phyloP scores from a whole-genome alignment of 2,329 filamentous ascomycete genomes.

The Lojkania enalia region DNA sequence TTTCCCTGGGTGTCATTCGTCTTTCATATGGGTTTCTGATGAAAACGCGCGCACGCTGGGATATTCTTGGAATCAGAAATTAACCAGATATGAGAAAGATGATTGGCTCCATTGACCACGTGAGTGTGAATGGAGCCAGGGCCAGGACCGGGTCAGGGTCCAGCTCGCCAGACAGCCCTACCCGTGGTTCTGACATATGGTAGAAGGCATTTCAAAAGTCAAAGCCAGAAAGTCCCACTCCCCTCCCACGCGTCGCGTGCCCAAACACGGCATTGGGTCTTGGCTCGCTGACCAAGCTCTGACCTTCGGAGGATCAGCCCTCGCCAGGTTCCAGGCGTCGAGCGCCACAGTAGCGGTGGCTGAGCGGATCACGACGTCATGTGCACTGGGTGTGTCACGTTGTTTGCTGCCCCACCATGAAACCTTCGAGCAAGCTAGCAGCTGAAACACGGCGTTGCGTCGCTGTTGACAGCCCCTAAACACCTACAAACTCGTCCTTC shows the following conservation, averaged over 20 bases:
- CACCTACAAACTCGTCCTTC: background rate
- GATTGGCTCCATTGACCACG: slow-evolving; percentile 10
- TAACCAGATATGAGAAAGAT: background rate
- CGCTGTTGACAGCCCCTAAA: background rate
- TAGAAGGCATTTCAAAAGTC: background rate
- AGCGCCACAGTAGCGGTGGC: background rate
- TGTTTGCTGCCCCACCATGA: slow-evolving; percentile 1
- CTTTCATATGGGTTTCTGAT: slow-evolving; percentile 5
- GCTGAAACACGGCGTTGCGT: background rate
- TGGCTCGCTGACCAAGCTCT: background rate
- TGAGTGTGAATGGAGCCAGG: slow-evolving; percentile 11
- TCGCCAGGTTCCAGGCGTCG: no score
- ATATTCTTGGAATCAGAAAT: slow-evolving; percentile 4
- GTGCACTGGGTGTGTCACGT: background rate
- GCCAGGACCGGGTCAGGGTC: slow-evolving; percentile 4
- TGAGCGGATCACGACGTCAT: slow-evolving; percentile 1
- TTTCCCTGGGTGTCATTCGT: slow-evolving; percentile 5
- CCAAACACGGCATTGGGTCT: background rate
- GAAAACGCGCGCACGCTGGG: background rate
- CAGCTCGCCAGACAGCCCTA: slow-evolving; percentile 1
- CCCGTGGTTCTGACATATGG: no score
- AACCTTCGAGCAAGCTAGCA: background rate
- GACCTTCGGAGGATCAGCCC: background rate
- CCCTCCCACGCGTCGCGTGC: background rate
- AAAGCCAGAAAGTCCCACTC: no score